Evolutionary conservation across 1,284 basidiomycete genomes (phyloP).

Genomic region (Termitomyces sp.): DNA sequence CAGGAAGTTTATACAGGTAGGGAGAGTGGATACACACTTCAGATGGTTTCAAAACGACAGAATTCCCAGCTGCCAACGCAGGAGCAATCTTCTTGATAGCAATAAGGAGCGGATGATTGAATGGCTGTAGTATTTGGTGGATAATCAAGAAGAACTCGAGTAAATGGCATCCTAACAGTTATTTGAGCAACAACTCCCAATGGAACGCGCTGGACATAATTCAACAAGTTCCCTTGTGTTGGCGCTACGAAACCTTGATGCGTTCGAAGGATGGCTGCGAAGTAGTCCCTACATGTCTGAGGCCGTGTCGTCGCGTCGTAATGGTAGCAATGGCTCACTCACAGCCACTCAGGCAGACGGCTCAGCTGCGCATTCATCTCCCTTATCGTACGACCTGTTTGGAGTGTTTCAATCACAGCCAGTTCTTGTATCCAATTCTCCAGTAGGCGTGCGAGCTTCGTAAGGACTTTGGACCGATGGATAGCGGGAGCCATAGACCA

Average conservation of each 20-base stretch:
- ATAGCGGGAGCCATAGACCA: slow-evolving; percentile 63
- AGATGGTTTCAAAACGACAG: slow-evolving; percentile 78
- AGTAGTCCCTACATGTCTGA: slow-evolving; percentile 56
- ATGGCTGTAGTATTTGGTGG: slow-evolving; percentile 47
- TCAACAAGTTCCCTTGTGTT: slow-evolving; percentile 71
- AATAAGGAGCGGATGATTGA: slow-evolving; percentile 80
- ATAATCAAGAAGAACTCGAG: background rate
- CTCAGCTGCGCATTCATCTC: slow-evolving; percentile 76
- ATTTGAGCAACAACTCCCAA: slow-evolving; percentile 83
- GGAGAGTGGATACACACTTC: slow-evolving; percentile 40
- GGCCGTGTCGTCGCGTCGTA: background rate
- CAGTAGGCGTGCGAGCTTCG: slow-evolving; percentile 57
- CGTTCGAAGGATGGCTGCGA: slow-evolving; percentile 66
- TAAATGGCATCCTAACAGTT: slow-evolving; percentile 41
- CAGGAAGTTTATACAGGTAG: background rate
- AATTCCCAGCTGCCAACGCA: slow-evolving; percentile 80
- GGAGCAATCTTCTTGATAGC: slow-evolving; percentile 84
- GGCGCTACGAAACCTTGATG: slow-evolving; percentile 68
- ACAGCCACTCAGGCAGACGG: slow-evolving; percentile 80
- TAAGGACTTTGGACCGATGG: slow-evolving; percentile 60
- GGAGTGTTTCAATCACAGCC: slow-evolving; percentile 64
- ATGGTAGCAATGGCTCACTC: slow-evolving; percentile 24
- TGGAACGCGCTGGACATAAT: slow-evolving; percentile 73
- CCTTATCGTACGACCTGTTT: slow-evolving; percentile 71
- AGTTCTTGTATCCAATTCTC: slow-evolving; percentile 52